Conservation (phyloP, 768 basidiomycete genomes). For the Atractiella rhizophila region DNA sequence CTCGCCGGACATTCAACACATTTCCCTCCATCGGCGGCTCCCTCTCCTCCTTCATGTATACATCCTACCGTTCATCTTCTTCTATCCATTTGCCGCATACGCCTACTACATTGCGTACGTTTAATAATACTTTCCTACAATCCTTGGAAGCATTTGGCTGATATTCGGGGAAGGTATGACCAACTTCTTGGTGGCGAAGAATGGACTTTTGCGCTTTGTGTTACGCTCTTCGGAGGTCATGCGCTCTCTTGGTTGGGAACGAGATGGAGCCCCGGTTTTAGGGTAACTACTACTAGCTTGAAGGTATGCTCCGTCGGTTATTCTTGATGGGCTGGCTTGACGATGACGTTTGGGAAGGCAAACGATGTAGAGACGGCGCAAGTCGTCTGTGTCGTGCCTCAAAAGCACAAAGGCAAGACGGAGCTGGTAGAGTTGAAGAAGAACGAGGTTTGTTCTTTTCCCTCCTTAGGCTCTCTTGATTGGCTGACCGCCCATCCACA, state of each 20-base stretch:
- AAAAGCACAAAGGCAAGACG: slow-evolving; percentile 11
- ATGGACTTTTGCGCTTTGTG: slow-evolving; percentile 63
- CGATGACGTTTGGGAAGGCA: too few species aligned
- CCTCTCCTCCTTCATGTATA: slow-evolving; percentile 21
- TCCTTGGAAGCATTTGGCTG: slow-evolving; percentile 6
- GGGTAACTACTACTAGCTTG: slow-evolving; percentile 52
- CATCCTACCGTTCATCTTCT: slow-evolving; percentile 21
- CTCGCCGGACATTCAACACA: slow-evolving; percentile 19
- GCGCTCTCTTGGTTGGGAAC: slow-evolving; percentile 79
- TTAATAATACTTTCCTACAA: slow-evolving; percentile 63
- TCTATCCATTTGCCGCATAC: slow-evolving; percentile 31
- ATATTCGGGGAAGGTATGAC: slow-evolving; percentile 5
- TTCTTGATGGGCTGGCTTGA: too few species aligned
- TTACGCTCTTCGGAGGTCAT: slow-evolving; percentile 58
- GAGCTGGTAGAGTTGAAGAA: slow-evolving; percentile 11
- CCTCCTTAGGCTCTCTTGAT: background rate
- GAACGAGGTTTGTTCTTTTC: slow-evolving; percentile 5
- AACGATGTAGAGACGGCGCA: slow-evolving; percentile 5
- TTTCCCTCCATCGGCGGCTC: slow-evolving; percentile 23
- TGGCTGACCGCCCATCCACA: slow-evolving; percentile 2
- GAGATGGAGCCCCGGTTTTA: slow-evolving; percentile 57
- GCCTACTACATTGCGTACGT: slow-evolving; percentile 78
- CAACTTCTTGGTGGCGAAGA: slow-evolving; percentile 7
- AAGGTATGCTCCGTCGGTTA: slow-evolving; percentile 32
- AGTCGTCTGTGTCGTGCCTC: slow-evolving; percentile 9